phyloP scores from a whole-genome alignment of 805 yeast species.

The Peterozyma toletana region DNA sequence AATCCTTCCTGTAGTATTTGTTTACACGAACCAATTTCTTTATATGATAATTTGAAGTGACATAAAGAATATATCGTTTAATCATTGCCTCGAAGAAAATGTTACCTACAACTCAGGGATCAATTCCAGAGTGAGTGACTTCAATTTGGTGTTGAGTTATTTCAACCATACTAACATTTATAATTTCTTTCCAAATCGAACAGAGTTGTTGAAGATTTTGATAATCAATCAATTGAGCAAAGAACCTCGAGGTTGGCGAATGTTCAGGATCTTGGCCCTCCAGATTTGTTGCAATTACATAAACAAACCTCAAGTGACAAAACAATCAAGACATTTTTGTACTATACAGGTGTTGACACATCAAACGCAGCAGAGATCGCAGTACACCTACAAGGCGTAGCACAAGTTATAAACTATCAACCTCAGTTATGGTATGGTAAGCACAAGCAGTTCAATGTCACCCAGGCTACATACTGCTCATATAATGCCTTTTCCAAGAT shows the following conservation, averaged over 20 bases:
- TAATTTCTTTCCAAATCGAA: not conserved
- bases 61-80: no score
- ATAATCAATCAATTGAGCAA: slow-evolving; percentile 56
- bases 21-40: no score
- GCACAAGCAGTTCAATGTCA: slow-evolving; percentile 59
- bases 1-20: no score
- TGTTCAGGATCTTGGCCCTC: slow-evolving; percentile 67
- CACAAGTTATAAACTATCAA: slow-evolving; percentile 51
- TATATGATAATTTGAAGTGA: no score
- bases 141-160: not conserved
- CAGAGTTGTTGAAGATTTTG: slow-evolving; percentile 49
- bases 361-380: slow-evolving; percentile 74
- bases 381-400: slow-evolving; percentile 61
- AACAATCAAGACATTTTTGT: slow-evolving; percentile 63
- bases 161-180: not conserved
- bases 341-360: slow-evolving; percentile 70
- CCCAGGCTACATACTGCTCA: slow-evolving; percentile 62
- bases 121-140: slow-evolving; percentile 50
- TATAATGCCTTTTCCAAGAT: slow-evolving; percentile 55
- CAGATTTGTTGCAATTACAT: slow-evolving; percentile 48
- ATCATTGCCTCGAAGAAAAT: slow-evolving; percentile 9
- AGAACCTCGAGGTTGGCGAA: slow-evolving; percentile 53
- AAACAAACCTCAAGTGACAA: slow-evolving; percentile 32
- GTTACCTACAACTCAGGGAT: slow-evolving; percentile 44
- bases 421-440: slow-evolving; percentile 81